These are phyloP conservation scores for Irpex sp. DNA, from an alignment of 1,284 basidiomycete species.

Conservation along the genomic window DNA sequence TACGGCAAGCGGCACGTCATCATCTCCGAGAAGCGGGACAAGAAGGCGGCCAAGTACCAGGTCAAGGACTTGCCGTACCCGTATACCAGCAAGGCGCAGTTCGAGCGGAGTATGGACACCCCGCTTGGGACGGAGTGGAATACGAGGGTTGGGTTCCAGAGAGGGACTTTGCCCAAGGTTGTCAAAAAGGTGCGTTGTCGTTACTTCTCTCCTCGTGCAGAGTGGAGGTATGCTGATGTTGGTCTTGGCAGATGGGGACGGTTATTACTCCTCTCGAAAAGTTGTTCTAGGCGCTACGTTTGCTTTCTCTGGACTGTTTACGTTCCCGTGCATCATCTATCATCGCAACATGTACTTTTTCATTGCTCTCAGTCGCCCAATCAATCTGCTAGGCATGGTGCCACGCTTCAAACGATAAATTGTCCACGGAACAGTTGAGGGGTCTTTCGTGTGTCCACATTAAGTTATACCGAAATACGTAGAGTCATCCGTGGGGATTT, in stretches of 20 bases:
- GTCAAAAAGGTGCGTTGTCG: conserved; percentile 75
- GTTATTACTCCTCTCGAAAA: conserved; percentile 28
- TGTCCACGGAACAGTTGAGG: too few species aligned
- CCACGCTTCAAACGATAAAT: too few species aligned
- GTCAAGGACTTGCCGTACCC: conserved; percentile 91
- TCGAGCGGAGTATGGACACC: conserved; percentile 74
- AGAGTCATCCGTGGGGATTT: too few species aligned
- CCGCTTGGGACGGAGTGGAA: conserved; percentile 94
- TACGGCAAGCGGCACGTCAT: conserved; percentile 84
- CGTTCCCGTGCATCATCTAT: neutral
- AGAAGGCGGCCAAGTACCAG: conserved; percentile 86
- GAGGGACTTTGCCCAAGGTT: conserved; percentile 77
- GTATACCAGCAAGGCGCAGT: conserved; percentile 85
- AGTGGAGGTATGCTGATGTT: neutral
- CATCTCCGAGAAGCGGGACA: conserved; percentile 91
- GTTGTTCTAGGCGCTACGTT: conserved; percentile 5
- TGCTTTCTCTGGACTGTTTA: neutral
- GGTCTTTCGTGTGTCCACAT: too few species aligned
- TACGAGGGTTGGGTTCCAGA: conserved; percentile 82
- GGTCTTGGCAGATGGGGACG: conserved; percentile 21
- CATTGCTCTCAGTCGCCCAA: neutral
- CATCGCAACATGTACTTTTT: neutral
- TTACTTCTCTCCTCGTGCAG: neutral
- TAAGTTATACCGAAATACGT: too few species aligned
- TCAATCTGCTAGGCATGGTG: too few species aligned